Conservation (phyloP, 306 rosid species). For the Rubus idaeus region DNA sequence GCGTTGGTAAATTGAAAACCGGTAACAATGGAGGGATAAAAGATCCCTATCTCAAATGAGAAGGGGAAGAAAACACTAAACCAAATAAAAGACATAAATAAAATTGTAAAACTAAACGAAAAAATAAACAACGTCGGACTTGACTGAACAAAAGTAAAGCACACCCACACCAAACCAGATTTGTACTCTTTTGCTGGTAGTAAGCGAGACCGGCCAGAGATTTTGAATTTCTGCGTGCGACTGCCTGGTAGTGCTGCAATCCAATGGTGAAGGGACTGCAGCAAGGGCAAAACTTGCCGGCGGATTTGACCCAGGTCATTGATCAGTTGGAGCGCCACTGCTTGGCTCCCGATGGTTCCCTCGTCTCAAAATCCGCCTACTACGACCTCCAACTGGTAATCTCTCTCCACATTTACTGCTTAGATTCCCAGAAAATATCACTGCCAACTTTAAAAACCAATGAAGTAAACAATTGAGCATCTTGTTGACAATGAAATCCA, state of each 20-base stretch:
- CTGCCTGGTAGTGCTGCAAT: too few species aligned
- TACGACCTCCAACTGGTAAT: conserved; percentile 78
- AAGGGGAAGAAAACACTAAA: too few species aligned
- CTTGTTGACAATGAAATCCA: not conserved
- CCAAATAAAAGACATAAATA: too few species aligned
- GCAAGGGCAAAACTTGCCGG: conserved; percentile 65
- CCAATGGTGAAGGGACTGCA: conserved; percentile 71
- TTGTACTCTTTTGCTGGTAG: not conserved
- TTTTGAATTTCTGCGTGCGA: not conserved
- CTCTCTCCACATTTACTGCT: not conserved
- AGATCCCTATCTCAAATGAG: too few species aligned
- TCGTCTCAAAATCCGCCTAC: conserved; percentile 75
- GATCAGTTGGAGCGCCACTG: conserved; percentile 98
- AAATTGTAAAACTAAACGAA: too few species aligned
- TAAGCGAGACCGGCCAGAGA: not conserved
- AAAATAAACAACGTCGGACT: too few species aligned
- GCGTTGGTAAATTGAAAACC: too few species aligned
- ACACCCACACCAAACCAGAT: too few species aligned
- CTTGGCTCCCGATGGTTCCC: conserved; percentile 89
- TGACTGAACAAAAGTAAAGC: too few species aligned
- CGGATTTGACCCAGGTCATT: conserved; percentile 73
- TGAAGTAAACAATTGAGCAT: not conserved
- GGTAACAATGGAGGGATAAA: too few species aligned
- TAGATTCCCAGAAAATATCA: too few species aligned
- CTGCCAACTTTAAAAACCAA: not conserved